phyloP scores from a whole-genome alignment of 108 stramenopile genomes.

The Nitzschia sp. region DNA sequence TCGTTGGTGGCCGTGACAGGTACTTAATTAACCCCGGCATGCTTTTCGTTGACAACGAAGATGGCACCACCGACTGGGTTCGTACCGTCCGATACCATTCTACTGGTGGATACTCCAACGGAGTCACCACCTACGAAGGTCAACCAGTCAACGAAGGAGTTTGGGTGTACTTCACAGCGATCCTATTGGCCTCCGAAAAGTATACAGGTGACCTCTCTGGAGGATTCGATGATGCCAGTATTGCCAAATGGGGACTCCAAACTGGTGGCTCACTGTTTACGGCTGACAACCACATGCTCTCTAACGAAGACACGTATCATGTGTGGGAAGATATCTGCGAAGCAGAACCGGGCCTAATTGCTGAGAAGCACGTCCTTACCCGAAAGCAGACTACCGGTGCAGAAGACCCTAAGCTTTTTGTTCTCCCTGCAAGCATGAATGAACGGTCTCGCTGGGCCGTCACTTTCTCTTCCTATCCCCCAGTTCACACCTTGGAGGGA shows the following conservation, averaged over 20 bases:
- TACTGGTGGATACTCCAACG: not conserved
- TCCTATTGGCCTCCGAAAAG: constrained; percentile 9
- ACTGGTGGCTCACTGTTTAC: not conserved
- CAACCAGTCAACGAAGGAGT: constrained; percentile 6
- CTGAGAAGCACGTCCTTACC: not conserved
- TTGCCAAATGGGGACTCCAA: constrained; percentile 11
- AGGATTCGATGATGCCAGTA: constrained; percentile 12
- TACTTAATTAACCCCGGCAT: constrained; percentile 22
- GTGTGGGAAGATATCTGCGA: constrained; percentile 16
- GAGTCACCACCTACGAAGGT: constrained; percentile 1
- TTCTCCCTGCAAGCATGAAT: constrained; percentile 7
- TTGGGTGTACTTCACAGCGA: constrained; percentile 14
- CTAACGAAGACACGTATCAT: constrained; percentile 11
- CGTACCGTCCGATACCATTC: constrained; percentile 18
- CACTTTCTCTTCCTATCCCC: constrained; percentile 17
- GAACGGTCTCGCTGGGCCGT: constrained; percentile 19
- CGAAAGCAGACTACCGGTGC: constrained; percentile 14
- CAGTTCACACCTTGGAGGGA: constrained; percentile 7
- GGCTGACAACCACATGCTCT: constrained; percentile 16
- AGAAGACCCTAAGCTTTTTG: constrained; percentile 17
- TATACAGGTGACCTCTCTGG: constrained; percentile 12
- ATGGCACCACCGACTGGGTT: constrained; percentile 8
- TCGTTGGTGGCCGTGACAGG: constrained; percentile 8
- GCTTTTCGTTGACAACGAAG: constrained; percentile 12
- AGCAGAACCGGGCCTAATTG: not conserved